Evolutionary conservation across 2,329 filamentous ascomycete species (phyloP), one percentile per base, ranked within the genome.

Genomic region (Didymosphaeria variabile): DNA sequence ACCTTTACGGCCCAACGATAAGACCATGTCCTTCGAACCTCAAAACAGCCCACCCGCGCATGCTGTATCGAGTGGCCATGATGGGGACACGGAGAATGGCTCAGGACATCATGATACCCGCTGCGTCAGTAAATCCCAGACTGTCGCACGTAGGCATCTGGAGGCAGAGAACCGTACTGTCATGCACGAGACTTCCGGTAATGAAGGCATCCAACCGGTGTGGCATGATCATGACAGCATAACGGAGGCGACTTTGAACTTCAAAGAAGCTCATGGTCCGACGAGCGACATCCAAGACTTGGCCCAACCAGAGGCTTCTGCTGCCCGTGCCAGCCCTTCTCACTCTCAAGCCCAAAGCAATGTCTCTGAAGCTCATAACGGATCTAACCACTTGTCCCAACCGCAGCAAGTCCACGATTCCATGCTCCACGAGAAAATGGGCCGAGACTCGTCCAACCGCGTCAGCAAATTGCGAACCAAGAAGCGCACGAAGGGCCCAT

Each of bases 391-490:
- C 7, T 21, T 13, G 15, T 9, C 31, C 8, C 8, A 13, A 13
- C 44, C 19, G 15, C 12, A 5, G 5, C 17, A 45, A 1, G 12
- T 51, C 8, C 23, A 45, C 15, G 40, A 57, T 15, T 38, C 45
- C 12, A 42, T 46, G 12, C 52, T 65, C 9, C 63, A 58, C 36
- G 44, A 23, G 23, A 47, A 36, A 0, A 55, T 57, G n/a, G 36
- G 38, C 13, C 45, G 17, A 13, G 51, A 46, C 29, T 38, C 34
- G 21, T n/a, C 42, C 7, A 45, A 34, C 26, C 58, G 58, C 23
- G 36, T 65, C 32, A 31, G 17, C 53, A 65, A 63, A 26, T 31
- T 46, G 13, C 38, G 38, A n/a, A 55, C 2, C 12, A 57, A 61
- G 32, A 46, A 23, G 54, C 42, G 57, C 3, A 15, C 44, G 0